These are phyloP conservation scores for Bolboschoenus planiculmis DNA, from an alignment of 176 grass and related monocot genomes.

Conservation along the genomic window DNA sequence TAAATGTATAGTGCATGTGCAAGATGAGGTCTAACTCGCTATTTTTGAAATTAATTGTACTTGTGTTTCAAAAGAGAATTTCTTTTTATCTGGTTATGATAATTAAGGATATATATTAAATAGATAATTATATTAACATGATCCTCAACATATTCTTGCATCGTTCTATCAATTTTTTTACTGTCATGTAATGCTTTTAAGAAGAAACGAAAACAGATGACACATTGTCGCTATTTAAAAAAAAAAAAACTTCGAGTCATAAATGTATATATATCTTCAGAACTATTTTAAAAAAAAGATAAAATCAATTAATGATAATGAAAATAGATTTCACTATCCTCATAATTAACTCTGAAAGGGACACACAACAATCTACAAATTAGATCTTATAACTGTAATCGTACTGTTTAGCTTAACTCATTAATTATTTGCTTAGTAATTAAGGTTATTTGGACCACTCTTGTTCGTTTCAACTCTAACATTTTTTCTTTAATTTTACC, in stretches of 20 bases:
- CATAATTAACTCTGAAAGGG: conserved; percentile 8
- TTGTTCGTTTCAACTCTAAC: not conserved
- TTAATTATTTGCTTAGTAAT: not conserved
- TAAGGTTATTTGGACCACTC: conserved; percentile 10
- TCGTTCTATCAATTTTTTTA: too few relatives aligned
- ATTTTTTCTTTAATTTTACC: not conserved
- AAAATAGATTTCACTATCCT: not conserved
- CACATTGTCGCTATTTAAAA: too few relatives aligned
- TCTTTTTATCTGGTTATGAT: too few relatives aligned
- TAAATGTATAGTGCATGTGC: not conserved
- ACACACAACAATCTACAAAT: not conserved
- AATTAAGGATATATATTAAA: too few relatives aligned
- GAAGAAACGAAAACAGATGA: too few relatives aligned
- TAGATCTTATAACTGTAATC: not conserved
- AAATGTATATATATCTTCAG: not conserved
- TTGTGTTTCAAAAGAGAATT: too few relatives aligned
- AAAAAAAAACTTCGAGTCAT: too few relatives aligned
- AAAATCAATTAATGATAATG: too few relatives aligned
- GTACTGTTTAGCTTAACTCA: not conserved
- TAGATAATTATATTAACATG: too few relatives aligned
- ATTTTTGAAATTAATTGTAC: too few relatives aligned
- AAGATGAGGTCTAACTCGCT: not conserved
- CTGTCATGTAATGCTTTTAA: too few relatives aligned
- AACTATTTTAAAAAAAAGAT: not conserved
- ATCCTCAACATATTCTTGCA: too few relatives aligned